Evolutionary conservation across 2,329 filamentous ascomycete species (phyloP).

Genomic region (Malbranchea zuffiana): DNA sequence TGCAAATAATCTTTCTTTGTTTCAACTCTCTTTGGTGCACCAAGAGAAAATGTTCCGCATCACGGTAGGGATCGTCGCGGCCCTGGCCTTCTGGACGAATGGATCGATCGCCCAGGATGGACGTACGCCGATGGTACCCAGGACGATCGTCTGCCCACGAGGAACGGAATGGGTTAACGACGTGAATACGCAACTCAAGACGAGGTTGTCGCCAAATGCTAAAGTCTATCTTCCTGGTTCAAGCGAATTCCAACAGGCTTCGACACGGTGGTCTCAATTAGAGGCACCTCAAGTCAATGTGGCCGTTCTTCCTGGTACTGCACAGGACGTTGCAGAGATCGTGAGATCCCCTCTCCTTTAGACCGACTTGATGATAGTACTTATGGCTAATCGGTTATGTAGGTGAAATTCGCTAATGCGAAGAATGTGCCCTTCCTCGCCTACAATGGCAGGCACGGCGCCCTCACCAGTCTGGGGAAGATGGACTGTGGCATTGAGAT

Average conservation of each 20-base stretch:
- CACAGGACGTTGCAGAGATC: conserved; percentile 41
- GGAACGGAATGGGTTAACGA: conserved; percentile 8
- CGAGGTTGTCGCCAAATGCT: conserved; percentile 28
- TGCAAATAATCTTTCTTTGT: not conserved
- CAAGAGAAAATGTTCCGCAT: too few relatives aligned
- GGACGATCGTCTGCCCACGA: conserved; percentile 9
- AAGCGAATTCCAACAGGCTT: conserved; percentile 29
- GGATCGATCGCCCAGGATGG: conserved; percentile 12
- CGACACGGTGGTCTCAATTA: conserved; percentile 39
- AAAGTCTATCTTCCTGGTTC: conserved; percentile 37
- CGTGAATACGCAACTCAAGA: conserved; percentile 16
- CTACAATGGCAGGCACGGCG: conserved; percentile 44
- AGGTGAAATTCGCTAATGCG: conserved; percentile 42
- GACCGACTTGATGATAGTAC: not conserved
- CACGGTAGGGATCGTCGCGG: conserved; percentile 16
- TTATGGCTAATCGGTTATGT: conserved; percentile 21
- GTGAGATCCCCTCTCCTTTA: conserved; percentile 24
- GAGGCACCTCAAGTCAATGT: conserved; percentile 36
- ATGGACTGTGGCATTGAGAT: conserved; percentile 45
- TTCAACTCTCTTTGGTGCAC: conserved; percentile 7
- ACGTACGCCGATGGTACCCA: not conserved
- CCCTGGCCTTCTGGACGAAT: conserved; percentile 20
- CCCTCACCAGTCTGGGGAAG: conserved; percentile 39
- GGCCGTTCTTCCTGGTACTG: conserved; percentile 39
- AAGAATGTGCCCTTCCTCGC: conserved; percentile 42